Conservation (phyloP, 352 stramenopile species). For the Phytopythium chamaehyphon region DNA sequence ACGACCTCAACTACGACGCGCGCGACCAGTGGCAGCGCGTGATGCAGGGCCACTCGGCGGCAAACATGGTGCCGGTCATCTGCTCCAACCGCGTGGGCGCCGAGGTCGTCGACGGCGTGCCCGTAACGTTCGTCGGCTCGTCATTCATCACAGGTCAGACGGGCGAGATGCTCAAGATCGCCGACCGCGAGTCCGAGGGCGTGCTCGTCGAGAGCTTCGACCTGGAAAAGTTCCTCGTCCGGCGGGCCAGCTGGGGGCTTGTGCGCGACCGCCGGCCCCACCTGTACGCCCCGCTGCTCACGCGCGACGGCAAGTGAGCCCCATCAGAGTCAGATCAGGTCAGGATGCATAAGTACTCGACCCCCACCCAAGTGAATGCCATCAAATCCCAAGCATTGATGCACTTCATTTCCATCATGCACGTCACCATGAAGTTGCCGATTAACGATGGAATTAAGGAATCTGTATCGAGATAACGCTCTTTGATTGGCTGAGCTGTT, state of each 20-base stretch:
- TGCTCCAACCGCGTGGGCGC: slow-evolving; percentile 88
- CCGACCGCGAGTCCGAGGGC: slow-evolving; percentile 82
- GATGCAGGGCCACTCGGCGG: slow-evolving; percentile 89
- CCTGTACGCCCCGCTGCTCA: slow-evolving; percentile 77
- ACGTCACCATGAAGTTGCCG: too few species aligned
- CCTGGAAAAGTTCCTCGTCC: slow-evolving; percentile 82
- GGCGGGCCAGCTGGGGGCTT: slow-evolving; percentile 84
- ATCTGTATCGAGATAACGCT: too few species aligned
- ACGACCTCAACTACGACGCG: slow-evolving; percentile 84
- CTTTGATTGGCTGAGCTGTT: too few species aligned
- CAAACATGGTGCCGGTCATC: slow-evolving; percentile 89
- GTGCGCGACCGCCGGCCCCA: slow-evolving; percentile 84
- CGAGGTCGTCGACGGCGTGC: slow-evolving; percentile 75
- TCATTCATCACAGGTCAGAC: slow-evolving; percentile 92
- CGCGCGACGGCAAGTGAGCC: slow-evolving; percentile 64
- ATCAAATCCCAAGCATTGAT: too few species aligned
- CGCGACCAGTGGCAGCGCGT: slow-evolving; percentile 89
- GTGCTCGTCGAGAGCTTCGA: slow-evolving; percentile 85
- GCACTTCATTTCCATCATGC: too few species aligned
- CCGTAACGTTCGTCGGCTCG: slow-evolving; percentile 89
- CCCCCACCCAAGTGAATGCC: too few species aligned
- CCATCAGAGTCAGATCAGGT: too few species aligned
- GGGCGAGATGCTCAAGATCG: slow-evolving; percentile 88
- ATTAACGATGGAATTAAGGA: too few species aligned
- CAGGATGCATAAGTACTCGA: too few species aligned